Base-by-base conservation (phyloP, 352 stramenopile genomes). In the Globisporangium mamillatum region DNA sequence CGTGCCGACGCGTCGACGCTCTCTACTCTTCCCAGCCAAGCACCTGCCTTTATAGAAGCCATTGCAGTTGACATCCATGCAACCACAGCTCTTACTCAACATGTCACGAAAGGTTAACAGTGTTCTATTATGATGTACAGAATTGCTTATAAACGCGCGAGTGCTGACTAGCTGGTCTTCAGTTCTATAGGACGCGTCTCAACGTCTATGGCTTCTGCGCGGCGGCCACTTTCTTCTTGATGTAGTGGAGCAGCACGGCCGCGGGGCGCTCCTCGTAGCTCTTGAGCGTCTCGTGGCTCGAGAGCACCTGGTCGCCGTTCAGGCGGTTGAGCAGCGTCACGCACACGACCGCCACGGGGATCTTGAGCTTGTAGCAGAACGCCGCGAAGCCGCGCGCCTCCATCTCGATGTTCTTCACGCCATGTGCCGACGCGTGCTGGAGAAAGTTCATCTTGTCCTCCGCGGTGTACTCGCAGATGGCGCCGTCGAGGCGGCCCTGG, bases 361-460 rank as follows among this genome's bases (percentile, higher is more conserved):
- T 94, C 44, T 86, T 69, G 57, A 93, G 83, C 71, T 87, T 86
- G 74, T 91, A 79, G 67, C 84, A 91, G 67, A 93, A 92, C 59
- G 78, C 77, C 24, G 88, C 83, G 52, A 95, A 91, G 64, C 78
- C 68, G 14, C 80, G 77, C 29, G 79, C 86, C 69, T 95, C 88
- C 88, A 95, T 95, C 73, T 95, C 88, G 38, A 95, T 95, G 79
- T 95, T 95, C 64, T 82, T 81, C 41, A 93, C 84, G 41, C 88
- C 86, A 12, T 70, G 72, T 18, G 73, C 78, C 4, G 82, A 74
- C 29, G 80, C 77, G 38, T 72, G 76, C 46, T 89, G 68, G 57
- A 95, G 68, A 68, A 92, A 95, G 18, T 66, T 68, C 66, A 93
- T 81, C 72, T 93, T 93, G 72, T 95, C 84, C 36, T 95, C 85